Conservation (phyloP, 2,329 filamentous ascomycete species). For the Trichoderma afroharzianum region DNA sequence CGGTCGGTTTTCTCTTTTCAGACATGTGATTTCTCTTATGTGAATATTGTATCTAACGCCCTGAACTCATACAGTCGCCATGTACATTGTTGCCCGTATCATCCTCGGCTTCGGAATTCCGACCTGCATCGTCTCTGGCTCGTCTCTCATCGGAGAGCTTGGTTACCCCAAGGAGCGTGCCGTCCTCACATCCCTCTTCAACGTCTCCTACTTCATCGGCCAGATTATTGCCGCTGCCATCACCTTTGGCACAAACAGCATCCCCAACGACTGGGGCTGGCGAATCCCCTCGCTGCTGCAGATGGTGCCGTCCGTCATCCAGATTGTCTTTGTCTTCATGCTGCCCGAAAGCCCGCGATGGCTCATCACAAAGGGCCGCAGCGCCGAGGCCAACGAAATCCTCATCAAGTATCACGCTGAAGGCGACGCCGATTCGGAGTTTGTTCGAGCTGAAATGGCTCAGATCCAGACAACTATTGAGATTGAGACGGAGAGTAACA, state of each 20-base stretch:
- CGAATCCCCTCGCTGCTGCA: conserved; percentile 13
- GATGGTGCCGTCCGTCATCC: conserved; percentile 6
- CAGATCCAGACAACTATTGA: conserved; percentile 6
- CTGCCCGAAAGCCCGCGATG: conserved; percentile 13
- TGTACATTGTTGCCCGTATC: conserved; percentile 3
- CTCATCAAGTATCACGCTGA: conserved; percentile 10
- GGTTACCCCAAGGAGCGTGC: conserved; percentile 6
- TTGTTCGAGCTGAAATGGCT: conserved; percentile 8
- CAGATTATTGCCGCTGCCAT: not conserved
- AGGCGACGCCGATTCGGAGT: conserved; percentile 8
- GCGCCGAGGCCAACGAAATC: conserved; percentile 1
- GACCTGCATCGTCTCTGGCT: conserved; percentile 1
- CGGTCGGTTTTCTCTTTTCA: not conserved
- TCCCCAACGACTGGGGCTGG: conserved; percentile 5
- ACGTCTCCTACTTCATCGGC: conserved; percentile 1
- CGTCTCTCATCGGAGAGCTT: not conserved
- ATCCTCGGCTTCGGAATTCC: conserved; percentile 4
- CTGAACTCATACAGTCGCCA: not conserved
- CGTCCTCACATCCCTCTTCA: not conserved
- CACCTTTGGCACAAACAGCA: conserved; percentile 1
- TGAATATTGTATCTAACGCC: not conserved
- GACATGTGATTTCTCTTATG: too few relatives aligned
- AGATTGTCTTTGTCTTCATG: conserved; percentile 8
- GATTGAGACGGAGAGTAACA: not conserved
- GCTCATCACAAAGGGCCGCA: conserved; percentile 10